phyloP scores from a whole-genome alignment of 108 stramenopile species.

The Aurantiochytrium sp. region DNA sequence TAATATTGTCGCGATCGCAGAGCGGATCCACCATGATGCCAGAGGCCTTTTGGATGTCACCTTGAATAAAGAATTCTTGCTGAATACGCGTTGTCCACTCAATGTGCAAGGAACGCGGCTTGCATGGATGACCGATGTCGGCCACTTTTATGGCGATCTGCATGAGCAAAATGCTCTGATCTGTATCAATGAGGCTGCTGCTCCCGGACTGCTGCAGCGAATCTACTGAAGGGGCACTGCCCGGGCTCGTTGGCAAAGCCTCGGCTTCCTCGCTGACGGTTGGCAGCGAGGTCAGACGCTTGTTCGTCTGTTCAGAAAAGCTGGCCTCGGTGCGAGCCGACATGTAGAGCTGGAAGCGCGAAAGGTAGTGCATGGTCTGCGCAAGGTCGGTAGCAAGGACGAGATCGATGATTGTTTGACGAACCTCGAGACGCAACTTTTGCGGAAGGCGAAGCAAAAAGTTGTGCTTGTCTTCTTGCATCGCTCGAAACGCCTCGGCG shows the following conservation, averaged over 20 bases:
- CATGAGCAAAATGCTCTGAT: constrained; percentile 36
- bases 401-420: constrained; percentile 36
- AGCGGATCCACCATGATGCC: constrained; percentile 64
- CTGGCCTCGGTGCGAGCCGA: neutral
- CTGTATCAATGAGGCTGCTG: constrained; percentile 10
- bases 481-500: constrained; percentile 35
- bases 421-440: neutral
- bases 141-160: constrained; percentile 40
- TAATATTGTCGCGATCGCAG: constrained; percentile 52
- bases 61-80: constrained; percentile 65
- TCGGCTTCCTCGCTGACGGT: neutral
- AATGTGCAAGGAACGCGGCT: constrained; percentile 34
- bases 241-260: neutral
- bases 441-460: constrained; percentile 26
- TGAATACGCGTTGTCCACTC: constrained; percentile 63
- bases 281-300: neutral
- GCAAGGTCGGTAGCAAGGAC: constrained; percentile 47
- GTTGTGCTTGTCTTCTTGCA: constrained; percentile 27
- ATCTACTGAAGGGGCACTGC: neutral
- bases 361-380: constrained; percentile 36
- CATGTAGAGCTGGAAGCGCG: constrained; percentile 31
- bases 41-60: constrained; percentile 55
- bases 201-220: neutral
- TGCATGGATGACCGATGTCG: constrained; percentile 42
- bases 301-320: neutral